Conservation (phyloP, 139 green algal genomes). For the Volvox reticuliferus region DNA sequence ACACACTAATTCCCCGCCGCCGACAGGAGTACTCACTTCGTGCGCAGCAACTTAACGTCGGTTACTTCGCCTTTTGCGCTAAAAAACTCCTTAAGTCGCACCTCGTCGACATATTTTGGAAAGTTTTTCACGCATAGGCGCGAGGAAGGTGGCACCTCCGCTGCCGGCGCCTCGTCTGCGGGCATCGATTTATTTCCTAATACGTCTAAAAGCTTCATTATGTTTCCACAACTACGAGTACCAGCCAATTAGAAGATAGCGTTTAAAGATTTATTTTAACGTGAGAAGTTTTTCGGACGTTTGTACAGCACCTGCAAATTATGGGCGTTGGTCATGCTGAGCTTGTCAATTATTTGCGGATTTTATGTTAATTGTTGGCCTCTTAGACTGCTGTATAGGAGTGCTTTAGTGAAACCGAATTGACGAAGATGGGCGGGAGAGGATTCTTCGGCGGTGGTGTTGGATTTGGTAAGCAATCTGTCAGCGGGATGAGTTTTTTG, state of each 20-base stretch:
- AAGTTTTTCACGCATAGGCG: slow-evolving; percentile 96
- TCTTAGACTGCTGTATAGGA: neutral
- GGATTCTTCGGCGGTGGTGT: slow-evolving; percentile 64
- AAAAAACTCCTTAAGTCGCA: slow-evolving; percentile 84
- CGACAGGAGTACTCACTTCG: slow-evolving; percentile 69
- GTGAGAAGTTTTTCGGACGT: slow-evolving; percentile 5
- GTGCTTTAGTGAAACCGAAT: neutral
- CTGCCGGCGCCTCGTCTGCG: slow-evolving; percentile 8
- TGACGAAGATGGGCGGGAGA: slow-evolving; percentile 60
- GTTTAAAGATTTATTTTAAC: neutral
- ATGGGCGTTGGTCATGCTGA: neutral
- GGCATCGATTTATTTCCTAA: slow-evolving; percentile 7
- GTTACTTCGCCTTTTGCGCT: slow-evolving; percentile 90
- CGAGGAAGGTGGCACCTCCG: slow-evolving; percentile 47
- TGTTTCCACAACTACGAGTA: too few relatives aligned
- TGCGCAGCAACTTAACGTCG: slow-evolving; percentile 94
- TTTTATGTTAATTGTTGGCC: too few relatives aligned
- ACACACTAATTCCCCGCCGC: neutral
- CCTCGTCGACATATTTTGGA: slow-evolving; percentile 88
- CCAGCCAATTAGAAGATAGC: too few relatives aligned
- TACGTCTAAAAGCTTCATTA: too few relatives aligned
- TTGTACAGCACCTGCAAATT: neutral
- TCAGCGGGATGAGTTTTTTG: neutral
- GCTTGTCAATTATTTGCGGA: too few relatives aligned
- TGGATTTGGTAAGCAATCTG: slow-evolving; percentile 63